Evolutionary conservation across 805 yeast genomes (phyloP), one percentile per base, ranked within the genome.

Genomic region (Candida boleticola): DNA sequence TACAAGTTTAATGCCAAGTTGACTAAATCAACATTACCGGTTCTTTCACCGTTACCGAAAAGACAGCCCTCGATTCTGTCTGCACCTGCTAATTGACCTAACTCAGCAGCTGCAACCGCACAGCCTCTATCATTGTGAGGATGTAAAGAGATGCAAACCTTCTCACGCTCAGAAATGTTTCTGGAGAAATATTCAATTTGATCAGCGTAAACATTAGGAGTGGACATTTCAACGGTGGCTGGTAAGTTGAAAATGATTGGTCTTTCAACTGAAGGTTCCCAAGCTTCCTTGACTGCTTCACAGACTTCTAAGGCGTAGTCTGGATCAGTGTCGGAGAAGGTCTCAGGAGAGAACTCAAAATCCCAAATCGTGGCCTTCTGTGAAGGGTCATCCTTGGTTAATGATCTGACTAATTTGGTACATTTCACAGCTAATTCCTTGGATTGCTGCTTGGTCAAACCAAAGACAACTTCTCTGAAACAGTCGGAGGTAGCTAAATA

Each of bases 51-150:
- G 62, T 83, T 84, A 56, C 90, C 90, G 49, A 84, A 84, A 32
- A 84, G 70, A 71, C 90, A 84, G 43, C 92, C 92, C 65, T 84
- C 92, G 39, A 84, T 86, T 70, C 92, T 76, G 64, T 84, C 90
- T 46, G 86, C 92, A 57, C 92, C 92, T n/a, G 89, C 92, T 55
- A 84, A 66, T 25, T 82, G 53, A 53, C 89, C 90, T 46, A 84
- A 69, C 61, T 84, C 92, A 36, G 88, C 73, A 20, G 92, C 92
- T 35, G 92, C 92, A 42, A 84, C 89, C 57, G 88, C 89, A 60
- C 88, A 83, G 17, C 92, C 92, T 64, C 92, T 76, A 60, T 84
- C 92, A 55, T 84, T 84, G 64, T 84, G 92, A 47, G 85, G 77
- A 57, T 84, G 92, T 13, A 83, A 74, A 18, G 89, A 83, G 44